Conservation (phyloP, 306 rosid genomes). For the peach (Prunus persica) region DNA sequence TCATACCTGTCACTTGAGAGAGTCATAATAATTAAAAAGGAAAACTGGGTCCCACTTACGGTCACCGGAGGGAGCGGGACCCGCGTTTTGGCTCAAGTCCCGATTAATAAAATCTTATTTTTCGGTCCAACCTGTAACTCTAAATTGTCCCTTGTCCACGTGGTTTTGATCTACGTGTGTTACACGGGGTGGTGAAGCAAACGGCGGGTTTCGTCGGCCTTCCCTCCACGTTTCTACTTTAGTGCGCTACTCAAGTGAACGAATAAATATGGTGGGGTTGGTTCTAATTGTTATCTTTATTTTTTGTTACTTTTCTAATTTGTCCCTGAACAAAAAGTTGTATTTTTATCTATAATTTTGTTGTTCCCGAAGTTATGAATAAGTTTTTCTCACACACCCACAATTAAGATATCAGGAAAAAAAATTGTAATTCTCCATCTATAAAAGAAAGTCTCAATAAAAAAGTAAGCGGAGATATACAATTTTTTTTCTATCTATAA, state of each 20-base stretch:
- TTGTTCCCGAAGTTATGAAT: no score
- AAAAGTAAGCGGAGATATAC: no score
- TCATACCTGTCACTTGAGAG: conserved; percentile 7
- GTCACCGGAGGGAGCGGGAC: neutral
- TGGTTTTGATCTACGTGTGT: neutral
- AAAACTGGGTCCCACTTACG: neutral
- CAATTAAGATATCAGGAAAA: fast-evolving
- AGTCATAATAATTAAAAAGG: neutral
- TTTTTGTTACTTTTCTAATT: no score
- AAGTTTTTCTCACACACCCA: fast-evolving
- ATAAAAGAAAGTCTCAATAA: no score
- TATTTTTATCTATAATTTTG: no score
- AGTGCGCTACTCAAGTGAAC: no score
- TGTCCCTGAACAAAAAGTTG: no score
- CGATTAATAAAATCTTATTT: neutral
- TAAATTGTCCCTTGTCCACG: neutral
- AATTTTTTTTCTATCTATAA: no score
- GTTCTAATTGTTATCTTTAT: no score
- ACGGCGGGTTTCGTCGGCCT: neutral
- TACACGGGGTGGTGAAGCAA: neutral
- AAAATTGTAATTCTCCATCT: fast-evolving
- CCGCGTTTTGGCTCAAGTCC: neutral
- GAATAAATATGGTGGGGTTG: no score
- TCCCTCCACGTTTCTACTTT: neutral
- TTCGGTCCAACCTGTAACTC: neutral